These are phyloP conservation scores for Colletotrichum sp. DNA, from an alignment of 2,329 filamentous ascomycete genomes.

Conservation along the genomic window DNA sequence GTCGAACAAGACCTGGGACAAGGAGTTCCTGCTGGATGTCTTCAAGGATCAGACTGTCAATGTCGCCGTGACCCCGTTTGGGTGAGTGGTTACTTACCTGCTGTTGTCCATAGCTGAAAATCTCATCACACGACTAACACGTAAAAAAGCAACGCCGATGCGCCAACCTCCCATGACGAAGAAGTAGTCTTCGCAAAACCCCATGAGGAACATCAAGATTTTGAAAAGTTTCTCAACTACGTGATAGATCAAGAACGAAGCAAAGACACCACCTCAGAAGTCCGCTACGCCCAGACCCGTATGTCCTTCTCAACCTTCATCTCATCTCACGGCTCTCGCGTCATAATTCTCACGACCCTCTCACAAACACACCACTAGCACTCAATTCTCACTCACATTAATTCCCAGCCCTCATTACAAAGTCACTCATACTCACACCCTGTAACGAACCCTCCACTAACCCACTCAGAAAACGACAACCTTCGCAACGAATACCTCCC, in stretches of 20 bases:
- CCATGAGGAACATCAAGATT: constrained; percentile 68
- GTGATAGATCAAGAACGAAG: constrained; percentile 47
- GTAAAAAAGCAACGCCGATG: constrained; percentile 50
- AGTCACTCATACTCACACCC: not conserved
- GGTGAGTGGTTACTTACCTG: constrained; percentile 47
- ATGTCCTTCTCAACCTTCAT: constrained; percentile 20
- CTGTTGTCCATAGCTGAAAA: not conserved
- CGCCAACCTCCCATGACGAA: constrained; percentile 47
- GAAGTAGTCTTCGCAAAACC: constrained; percentile 71
- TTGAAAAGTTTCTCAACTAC: constrained; percentile 65
- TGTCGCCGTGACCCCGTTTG: constrained; percentile 77
- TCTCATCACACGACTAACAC: not conserved
- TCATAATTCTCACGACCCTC: not conserved
- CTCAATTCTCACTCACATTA: not conserved
- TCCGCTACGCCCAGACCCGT: constrained; percentile 80
- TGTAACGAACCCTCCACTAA: not conserved
- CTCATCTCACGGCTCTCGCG: not conserved
- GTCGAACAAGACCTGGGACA: constrained; percentile 67
- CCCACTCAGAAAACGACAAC: constrained; percentile 74
- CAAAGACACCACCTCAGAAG: constrained; percentile 39
- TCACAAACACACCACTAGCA: not conserved
- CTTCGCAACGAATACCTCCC: constrained; percentile 72
- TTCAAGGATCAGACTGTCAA: constrained; percentile 67
- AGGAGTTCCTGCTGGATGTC: constrained; percentile 58
- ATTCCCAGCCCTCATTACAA: not conserved